Percentiles rank a stretch among this genome's conserved stretches.
phyloP scores from a whole-genome alignment of 306 rosid species.

The Vachellia collinsii region DNA sequence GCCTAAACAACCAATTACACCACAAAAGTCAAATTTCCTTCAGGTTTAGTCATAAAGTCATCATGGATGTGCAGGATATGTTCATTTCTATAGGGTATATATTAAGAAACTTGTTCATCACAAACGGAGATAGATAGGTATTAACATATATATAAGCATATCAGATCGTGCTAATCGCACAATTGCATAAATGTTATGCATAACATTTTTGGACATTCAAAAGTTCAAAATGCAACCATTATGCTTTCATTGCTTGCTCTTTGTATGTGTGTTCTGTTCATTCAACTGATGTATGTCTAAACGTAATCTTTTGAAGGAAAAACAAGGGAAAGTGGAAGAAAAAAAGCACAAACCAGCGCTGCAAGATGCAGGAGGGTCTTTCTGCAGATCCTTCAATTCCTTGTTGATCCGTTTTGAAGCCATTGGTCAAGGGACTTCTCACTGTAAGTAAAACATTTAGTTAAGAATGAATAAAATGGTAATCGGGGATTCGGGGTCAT shows the following conservation, averaged over 20 bases:
- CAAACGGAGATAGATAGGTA: background rate
- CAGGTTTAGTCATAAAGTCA: background rate
- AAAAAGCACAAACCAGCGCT: constrained; percentile 58
- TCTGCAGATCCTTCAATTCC: constrained; percentile 72
- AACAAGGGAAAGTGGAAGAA: background rate
- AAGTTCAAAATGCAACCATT: background rate
- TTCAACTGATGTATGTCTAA: background rate
- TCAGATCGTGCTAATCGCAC: background rate
- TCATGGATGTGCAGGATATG: background rate
- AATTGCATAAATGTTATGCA: background rate
- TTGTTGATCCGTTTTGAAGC: constrained; percentile 62
- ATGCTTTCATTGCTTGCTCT: background rate
- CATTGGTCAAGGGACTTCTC: constrained; percentile 31
- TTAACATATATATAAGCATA: background rate
- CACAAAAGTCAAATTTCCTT: background rate
- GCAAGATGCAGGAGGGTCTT: constrained; percentile 70
- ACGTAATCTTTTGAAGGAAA: background rate
- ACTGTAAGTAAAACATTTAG: background rate
- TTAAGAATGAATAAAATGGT: background rate
- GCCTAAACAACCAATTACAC: constrained; percentile 34
- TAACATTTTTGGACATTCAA: background rate
- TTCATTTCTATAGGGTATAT: background rate
- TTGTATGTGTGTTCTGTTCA: background rate
- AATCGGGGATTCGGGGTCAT: background rate
- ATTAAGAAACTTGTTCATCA: background rate